Percentiles rank a stretch among this genome's conserved stretches.
These are phyloP conservation scores for Sporobolomyces pararoseus DNA, from an alignment of 768 basidiomycete species.

Conservation along the genomic window DNA sequence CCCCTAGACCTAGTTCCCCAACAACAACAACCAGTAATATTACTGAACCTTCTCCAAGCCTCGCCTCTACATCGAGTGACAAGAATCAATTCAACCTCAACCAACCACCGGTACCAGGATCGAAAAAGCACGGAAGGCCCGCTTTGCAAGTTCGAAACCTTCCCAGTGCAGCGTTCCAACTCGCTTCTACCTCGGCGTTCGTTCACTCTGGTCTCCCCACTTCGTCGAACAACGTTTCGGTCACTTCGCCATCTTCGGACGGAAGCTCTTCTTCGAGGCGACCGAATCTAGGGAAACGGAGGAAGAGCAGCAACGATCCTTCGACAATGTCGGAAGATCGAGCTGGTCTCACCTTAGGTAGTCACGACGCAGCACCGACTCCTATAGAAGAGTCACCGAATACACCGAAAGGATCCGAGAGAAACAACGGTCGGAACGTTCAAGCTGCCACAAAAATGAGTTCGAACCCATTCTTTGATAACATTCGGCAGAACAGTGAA, in stretches of 20 bases:
- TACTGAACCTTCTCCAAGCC: constrained; percentile 6
- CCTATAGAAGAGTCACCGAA: constrained; percentile 1
- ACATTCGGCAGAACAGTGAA: constrained; percentile 58
- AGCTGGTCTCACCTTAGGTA: background rate
- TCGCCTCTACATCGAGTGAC: background rate
- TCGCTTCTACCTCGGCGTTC: constrained; percentile 44
- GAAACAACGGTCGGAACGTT: background rate
- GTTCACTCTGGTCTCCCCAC: constrained; percentile 11
- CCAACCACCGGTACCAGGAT: constrained; percentile 3
- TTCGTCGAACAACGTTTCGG: background rate
- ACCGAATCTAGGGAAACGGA: constrained; percentile 34
- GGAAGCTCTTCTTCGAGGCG: constrained; percentile 19
- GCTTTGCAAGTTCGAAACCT: constrained; percentile 46
- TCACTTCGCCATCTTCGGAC: constrained; percentile 11
- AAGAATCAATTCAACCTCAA: background rate
- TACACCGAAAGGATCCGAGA: background rate
- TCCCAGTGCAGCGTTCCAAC: constrained; percentile 51
- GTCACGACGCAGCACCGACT: background rate
- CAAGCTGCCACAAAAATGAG: constrained; percentile 23
- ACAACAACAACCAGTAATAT: too few relatives aligned
- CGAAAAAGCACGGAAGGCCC: constrained; percentile 38
- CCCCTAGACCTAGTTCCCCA: background rate
- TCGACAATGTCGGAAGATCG: background rate
- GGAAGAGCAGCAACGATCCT: constrained; percentile 32
- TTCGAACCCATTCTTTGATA: constrained; percentile 89